phyloP scores from a whole-genome alignment of 140 eudicot species.

The Anethum foeniculum region DNA sequence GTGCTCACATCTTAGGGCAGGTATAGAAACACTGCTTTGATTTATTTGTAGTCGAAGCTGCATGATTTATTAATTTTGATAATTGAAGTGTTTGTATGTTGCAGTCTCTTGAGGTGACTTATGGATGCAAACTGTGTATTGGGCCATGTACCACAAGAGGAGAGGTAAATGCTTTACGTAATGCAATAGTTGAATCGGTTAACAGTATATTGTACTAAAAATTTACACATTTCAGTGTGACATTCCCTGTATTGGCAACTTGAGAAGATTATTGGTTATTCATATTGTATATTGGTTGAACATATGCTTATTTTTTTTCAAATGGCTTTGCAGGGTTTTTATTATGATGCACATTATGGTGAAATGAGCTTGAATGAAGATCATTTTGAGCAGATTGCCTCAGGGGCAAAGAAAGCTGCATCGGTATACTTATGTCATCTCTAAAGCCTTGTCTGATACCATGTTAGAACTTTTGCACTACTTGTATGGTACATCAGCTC shows the following conservation, averaged over 20 bases:
- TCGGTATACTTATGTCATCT: conserved; percentile 27
- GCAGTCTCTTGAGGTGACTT: conserved; percentile 78
- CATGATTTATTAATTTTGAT: not conserved
- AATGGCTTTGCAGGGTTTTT: conserved; percentile 65
- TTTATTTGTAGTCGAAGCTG: not conserved
- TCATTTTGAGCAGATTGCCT: conserved; percentile 72
- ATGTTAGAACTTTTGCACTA: not conserved
- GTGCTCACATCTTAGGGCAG: conserved; percentile 97
- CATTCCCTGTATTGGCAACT: not conserved
- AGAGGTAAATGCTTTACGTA: conserved; percentile 44
- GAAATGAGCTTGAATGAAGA: conserved; percentile 87
- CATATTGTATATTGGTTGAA: not conserved
- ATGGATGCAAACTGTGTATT: conserved; percentile 87
- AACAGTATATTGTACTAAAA: not conserved
- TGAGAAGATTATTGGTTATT: not conserved
- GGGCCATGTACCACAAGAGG: conserved; percentile 98
- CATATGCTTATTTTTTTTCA: not conserved
- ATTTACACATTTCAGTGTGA: not conserved
- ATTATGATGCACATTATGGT: conserved; percentile 90
- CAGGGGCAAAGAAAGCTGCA: conserved; percentile 76
- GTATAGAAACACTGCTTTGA: conserved; percentile 8
- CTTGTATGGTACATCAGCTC: not conserved
- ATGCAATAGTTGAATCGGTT: not conserved
- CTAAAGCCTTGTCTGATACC: not conserved
- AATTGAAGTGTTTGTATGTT: conserved; percentile 4